Base-by-base conservation (phyloP, 208 protist genomes). In the Leishmania amazonensis region DNA sequence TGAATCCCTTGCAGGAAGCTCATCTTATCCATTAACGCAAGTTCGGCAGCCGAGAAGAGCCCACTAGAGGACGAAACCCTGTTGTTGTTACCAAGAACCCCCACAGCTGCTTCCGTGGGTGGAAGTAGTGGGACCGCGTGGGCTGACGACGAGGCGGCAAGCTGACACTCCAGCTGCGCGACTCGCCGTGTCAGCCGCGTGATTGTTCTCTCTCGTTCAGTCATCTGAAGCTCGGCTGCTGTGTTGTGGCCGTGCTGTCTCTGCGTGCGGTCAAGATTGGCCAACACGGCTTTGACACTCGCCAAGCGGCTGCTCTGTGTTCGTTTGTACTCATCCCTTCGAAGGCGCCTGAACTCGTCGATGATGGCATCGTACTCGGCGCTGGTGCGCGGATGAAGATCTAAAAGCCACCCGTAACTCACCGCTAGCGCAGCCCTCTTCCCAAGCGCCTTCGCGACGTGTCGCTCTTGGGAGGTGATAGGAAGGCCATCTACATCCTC, bases 381-480 rank as follows among this genome's bases (percentile, higher is more conserved):
- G 38, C 62, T 54, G 31, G 85, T 83, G 31, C 89, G 85, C 0
- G 88, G 82, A 35, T 83, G 76, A 64, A 89, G 71, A 75, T 95
- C 90, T 57, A 94, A 78, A 49, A 92, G 81, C 93, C 94, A 96
- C 19, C 93, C 94, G 81, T 92, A 93, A 70, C 93, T 96, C 15
- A 96, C 89, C 15, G 93, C 93, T 15, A 97, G 76, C 5, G 93
- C 93, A 1, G 90, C 90, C 45, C 84, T 65, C 62, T 86, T 75
- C 21, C 88, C 88, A 51, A 90, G 68, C 7, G 70, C 24, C 3
- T 86, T 78, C 24, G 93, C 93, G 4, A 88, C 51, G 17, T 88
- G 82, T 13, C 87, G 83, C 78, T 97, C 93, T 40, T 91, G 87
- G 8, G 58, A 65, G 3, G 86, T 88, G 62, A 97, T 84, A 49